Conservation (phyloP, 495 filamentous ascomycete species). For the Ramalina intermedia region DNA sequence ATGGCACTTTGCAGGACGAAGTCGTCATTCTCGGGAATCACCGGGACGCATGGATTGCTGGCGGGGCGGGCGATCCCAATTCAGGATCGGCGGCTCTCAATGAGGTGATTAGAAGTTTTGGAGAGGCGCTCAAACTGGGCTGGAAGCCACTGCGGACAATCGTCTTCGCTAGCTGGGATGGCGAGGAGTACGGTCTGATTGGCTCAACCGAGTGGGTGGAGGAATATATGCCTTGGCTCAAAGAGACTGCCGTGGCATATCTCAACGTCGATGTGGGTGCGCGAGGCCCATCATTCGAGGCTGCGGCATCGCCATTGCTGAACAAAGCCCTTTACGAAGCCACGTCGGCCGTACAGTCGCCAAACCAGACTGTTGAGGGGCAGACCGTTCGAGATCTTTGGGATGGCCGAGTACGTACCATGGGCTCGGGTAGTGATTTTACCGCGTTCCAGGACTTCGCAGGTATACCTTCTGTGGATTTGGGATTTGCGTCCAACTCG, state of each 20-base stretch:
- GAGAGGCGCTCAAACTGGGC: slow-evolving; percentile 53
- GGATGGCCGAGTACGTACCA: slow-evolving; percentile 44
- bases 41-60: slow-evolving; percentile 85
- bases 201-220: slow-evolving; percentile 66
- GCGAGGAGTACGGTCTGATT: slow-evolving; percentile 56
- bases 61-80: slow-evolving; percentile 73
- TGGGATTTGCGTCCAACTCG: slow-evolving; percentile 35
- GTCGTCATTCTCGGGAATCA: slow-evolving; percentile 92
- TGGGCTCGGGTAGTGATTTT: slow-evolving; percentile 61
- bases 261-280: slow-evolving; percentile 57
- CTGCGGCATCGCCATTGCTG: slow-evolving; percentile 54
- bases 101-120: slow-evolving; percentile 74
- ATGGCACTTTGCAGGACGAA: slow-evolving; percentile 75
- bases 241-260: slow-evolving; percentile 55
- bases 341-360: slow-evolving; percentile 55
- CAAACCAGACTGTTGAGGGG: slow-evolving; percentile 49
- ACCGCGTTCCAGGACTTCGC: slow-evolving; percentile 63
- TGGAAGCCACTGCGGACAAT: slow-evolving; percentile 84
- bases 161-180: slow-evolving; percentile 63
- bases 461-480: slow-evolving; percentile 50
- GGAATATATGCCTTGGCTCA: slow-evolving; percentile 79
- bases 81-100: slow-evolving; percentile 82
- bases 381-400: slow-evolving; percentile 56
- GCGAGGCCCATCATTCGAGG: slow-evolving; percentile 31
- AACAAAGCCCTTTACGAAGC: slow-evolving; percentile 61